Base-by-base conservation (phyloP, 2,329 filamentous ascomycete species). In the Sarocladiaceae sp. region DNA sequence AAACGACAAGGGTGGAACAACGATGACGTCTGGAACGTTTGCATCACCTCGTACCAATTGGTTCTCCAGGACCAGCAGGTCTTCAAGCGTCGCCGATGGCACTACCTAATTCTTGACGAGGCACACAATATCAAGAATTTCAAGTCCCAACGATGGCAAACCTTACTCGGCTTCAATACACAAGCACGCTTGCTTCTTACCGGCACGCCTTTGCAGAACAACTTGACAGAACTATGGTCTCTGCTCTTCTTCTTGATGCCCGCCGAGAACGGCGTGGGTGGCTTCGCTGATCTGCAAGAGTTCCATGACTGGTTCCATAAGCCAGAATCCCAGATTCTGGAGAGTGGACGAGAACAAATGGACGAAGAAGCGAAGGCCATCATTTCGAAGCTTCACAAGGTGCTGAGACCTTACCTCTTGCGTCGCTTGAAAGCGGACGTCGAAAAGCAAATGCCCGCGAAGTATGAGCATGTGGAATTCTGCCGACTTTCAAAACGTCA, bases 81-180 rank as follows among this genome's bases (percentile, higher is more conserved):
- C 1, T 94, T 98, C 68, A 93, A 95, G 60, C 82, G 90, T 50
- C 81, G 91, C 26, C 79, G 81, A 44, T 98, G 94, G 94, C 90
- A 97, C 59, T 98, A 97, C 64, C 88, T 98, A 78, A 90, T 98
- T 51, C 78, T 98, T 2, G 93, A 98, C 55, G 93, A 98, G 67
- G 93, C 94, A 0, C 93, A 98, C 69, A 97, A 98, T 66, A 98
- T 98, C 74, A 97, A 98, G 60, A 98, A 98, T 64, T 98, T 97
- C 73, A 90, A 95, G 58, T 96, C 91, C 2, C 90, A 96, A 62
- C 76, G 91, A 51, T 98, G 93, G 90, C 93, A 97, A 62, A 91
- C 89, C 0, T 76, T 98, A 51, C 78, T 98, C 18, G 93, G 86
- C 0, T 94, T 98, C 68, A 91, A 94, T 55, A 97, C 93, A 1